Evolutionary conservation across 257 asterid species (phyloP), one percentile per base, ranked within the genome.

Genomic region (Penstemon barbatus): DNA sequence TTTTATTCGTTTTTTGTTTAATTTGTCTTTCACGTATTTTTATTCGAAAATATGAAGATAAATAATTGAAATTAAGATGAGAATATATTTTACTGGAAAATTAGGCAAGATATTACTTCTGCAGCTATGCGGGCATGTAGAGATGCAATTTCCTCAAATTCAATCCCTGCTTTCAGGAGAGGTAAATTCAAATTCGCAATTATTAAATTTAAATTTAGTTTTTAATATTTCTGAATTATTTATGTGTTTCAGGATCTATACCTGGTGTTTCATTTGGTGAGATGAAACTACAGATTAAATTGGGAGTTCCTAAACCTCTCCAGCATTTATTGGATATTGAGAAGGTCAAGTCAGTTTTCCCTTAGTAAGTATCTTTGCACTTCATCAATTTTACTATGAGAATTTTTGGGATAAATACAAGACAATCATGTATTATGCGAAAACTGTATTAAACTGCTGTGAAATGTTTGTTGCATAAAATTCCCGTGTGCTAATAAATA

Each of bases 71-170:
- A 25, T 25, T 25, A 25, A 25, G 33, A 25, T 25, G 33, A 1
- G 33, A 25, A 25, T 25, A 25, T 25, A 25, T 1, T 25, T 25
- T 25, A 59, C 60, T 56, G 68, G 70, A 51, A 67, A 59, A 57
- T 62, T 78, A 89, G 96, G 78, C 96, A 88, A 81, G 89, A 91
- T 72, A 75, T 91, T 53, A 88, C 95, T 1, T 80, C 91, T 12
- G 96, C 96, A 11, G 96, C 97, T 25, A 85, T 84, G 97, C 79
- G 91, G 68, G 97, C 97, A 70, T 91, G 97, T 59, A 73, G 87
- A 58, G 91, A 88, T 72, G 96, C 97, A 11, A 91, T 91, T 54
- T 79, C 96, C 71, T 88, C 97, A n/a, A 91, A 91, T 71, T 91
- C 97, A 6, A 88, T 88, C 64, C 97, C 97, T 1, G 96, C 96